Evolutionary conservation across 805 yeast species (phyloP), one percentile per base, ranked within the genome.

Genomic region (Suhomyces sp.): DNA sequence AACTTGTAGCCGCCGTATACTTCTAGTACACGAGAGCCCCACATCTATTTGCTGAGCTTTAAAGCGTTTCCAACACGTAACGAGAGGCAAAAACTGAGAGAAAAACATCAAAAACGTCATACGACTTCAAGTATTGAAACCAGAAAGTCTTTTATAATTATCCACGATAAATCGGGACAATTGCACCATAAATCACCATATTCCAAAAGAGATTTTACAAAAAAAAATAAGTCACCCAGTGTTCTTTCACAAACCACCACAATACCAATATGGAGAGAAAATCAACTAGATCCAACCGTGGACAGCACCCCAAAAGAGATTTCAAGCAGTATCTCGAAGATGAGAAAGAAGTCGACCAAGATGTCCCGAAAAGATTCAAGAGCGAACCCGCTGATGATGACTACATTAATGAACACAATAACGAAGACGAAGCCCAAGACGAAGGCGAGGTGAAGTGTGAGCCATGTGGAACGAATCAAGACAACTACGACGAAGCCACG

Each of bases 391-490:
- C 33, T 17, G 54, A 46, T 19, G 43, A 39, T 16, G 52, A 35
- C 8, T 23, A 15, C 11, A 25, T 18, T 7, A 34, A 40, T 12
- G 18, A 31, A 11, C 21, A 21, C 23, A 12, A 19, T 16, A 21
- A 28, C 11, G 36, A 34, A 8, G 34, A 30, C 12, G 47, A 43
- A 5, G 53, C 59, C 11, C 62, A 52, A 28, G 65, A 65, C 17
- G 66, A 61, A 17, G 82, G 65, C 16, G 61, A 53, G 19, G 80
- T 81, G 2, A 62, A 76, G 17, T 82, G 90, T 54, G 55, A 68
- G 1, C 79, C 76, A 0, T 82, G 88, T 57, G 83, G 81, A 2
- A 65, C 83, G 2, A 74, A 68, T 14, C 76, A 75, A 37, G 69
- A 60, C 12, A 80, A 77, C 42, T 80, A 77, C 51, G 66, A 79